These are phyloP conservation scores for Erythrophleum fordii DNA, from an alignment of 306 rosid species.

Conservation along the genomic window DNA sequence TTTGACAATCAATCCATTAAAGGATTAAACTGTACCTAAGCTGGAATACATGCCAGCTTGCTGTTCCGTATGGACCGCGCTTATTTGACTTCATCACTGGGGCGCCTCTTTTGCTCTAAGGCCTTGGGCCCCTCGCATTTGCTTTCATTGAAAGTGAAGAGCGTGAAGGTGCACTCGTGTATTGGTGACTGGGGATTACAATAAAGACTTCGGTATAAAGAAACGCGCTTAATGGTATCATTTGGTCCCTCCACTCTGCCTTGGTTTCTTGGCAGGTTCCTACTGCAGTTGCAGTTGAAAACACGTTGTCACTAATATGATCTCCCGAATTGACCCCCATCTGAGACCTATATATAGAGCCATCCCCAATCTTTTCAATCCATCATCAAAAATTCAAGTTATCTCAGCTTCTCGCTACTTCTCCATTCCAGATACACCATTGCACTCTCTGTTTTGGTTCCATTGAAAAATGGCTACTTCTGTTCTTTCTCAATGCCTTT, in stretches of 20 bases:
- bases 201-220: slow-evolving; percentile 27
- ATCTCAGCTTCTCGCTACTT: neutral
- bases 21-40: neutral
- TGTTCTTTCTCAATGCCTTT: neutral
- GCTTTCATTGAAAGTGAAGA: no score
- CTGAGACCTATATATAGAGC: slow-evolving; percentile 32
- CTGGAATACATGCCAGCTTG: neutral
- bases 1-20: neutral
- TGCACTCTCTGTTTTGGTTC: neutral
- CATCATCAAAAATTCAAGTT: slow-evolving; percentile 15
- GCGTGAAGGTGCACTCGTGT: slow-evolving; percentile 26
- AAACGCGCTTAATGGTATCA: slow-evolving; percentile 40
- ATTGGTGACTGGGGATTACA: neutral
- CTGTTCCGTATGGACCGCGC: neutral
- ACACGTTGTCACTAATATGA: neutral
- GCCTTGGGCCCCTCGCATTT: no score
- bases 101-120: no score
- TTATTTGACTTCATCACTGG: no score
- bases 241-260: neutral
- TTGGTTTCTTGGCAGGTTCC: slow-evolving; percentile 28
- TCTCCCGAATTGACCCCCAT: neutral
- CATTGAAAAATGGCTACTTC: slow-evolving; percentile 34
- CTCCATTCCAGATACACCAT: neutral
- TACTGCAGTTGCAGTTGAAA: neutral
- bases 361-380: neutral